Evolutionary conservation across 768 basidiomycete species (phyloP), one percentile per base, ranked within the genome.

Genomic region (Tricholoma flavovirens): DNA sequence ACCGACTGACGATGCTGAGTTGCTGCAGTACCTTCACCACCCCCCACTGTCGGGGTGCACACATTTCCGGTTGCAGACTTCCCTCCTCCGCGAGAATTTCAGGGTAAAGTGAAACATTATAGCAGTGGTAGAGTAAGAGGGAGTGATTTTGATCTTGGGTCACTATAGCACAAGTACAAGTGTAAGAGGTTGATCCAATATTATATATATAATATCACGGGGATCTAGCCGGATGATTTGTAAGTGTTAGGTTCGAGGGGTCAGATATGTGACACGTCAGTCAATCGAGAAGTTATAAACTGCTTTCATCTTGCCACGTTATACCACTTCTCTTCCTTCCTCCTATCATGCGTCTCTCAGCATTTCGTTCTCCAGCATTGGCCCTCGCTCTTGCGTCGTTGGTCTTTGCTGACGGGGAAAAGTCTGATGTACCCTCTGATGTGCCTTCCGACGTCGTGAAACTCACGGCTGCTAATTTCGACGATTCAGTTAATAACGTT

Each of bases 381-480:
- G 72, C 83, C 55, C 69, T 87, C 57, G 78, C 76, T 51, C 67
- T 77, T 40, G 74, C 77, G 56, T 73, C 84, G 52, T 66, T 78
- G 67, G 82, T 77, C 62, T 64, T 76, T 56, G 85, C 82, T 54
- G 83, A 82, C 38, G 75, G 69, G n/a, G 46, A 49, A 7, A n/a
- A 14, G 6, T 1, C 26, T 8, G 29, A 30, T 24, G 75, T 82
- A 26, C 26, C 40, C 24, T 88, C 88, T 5, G 93, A 80, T 26
- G 75, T 68, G 11, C 75, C 82, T 24, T 89, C 89, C 2, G 96
- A 98, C 71, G 95, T 99, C 60, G 59, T 93, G 49, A 86, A 77
- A 69, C 75, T 98, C 58, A 90, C 83, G 26, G 71, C 83, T 42
- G 71, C 76, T 59, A 83, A 77, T 64, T 95, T 97, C 69, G 80